A percentile compares a stretch with the other conserved stretches of the same genome.
Conservation (phyloP, 78 protist genomes). For the Dictyostelium intermedium region DNA sequence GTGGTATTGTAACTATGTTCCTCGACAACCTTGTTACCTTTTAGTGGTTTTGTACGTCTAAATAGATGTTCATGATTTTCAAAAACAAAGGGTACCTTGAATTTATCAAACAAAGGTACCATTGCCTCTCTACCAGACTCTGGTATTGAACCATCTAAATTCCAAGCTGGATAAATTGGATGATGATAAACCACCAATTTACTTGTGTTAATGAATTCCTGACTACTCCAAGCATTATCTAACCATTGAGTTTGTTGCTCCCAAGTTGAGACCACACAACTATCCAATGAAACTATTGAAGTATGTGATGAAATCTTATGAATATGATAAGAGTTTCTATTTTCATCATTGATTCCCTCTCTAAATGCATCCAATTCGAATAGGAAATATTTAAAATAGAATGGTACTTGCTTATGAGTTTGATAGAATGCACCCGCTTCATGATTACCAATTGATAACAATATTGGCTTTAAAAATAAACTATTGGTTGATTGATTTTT, state of each 20-base stretch:
- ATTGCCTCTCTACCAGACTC: neutral
- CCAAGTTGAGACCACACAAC: constrained; percentile 42
- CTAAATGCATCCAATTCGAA: constrained; percentile 3
- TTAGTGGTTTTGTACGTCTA: constrained; percentile 25
- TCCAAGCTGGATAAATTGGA: constrained; percentile 44
- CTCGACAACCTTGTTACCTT: neutral
- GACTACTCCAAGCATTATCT: neutral
- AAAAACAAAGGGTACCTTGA: constrained; percentile 15
- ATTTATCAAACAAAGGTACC: constrained; percentile 29
- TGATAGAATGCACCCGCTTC: constrained; percentile 70
- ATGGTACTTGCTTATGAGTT: constrained; percentile 25
- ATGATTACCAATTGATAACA: constrained; percentile 63
- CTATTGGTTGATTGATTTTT: neutral
- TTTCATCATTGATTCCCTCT: neutral
- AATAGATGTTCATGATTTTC: constrained; percentile 74
- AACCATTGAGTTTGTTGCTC: constrained; percentile 30
- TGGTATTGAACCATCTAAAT: neutral
- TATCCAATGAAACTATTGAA: constrained; percentile 10
- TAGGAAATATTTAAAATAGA: constrained; percentile 16
- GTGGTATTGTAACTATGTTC: too few relatives aligned
- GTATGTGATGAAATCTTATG: neutral
- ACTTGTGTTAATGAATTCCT: neutral
- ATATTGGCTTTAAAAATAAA: neutral
- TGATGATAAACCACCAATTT: constrained; percentile 24
- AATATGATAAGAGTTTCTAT: neutral